Evolutionary conservation across 345 rosid species (phyloP).

Genomic region (Salix purpurea): DNA sequence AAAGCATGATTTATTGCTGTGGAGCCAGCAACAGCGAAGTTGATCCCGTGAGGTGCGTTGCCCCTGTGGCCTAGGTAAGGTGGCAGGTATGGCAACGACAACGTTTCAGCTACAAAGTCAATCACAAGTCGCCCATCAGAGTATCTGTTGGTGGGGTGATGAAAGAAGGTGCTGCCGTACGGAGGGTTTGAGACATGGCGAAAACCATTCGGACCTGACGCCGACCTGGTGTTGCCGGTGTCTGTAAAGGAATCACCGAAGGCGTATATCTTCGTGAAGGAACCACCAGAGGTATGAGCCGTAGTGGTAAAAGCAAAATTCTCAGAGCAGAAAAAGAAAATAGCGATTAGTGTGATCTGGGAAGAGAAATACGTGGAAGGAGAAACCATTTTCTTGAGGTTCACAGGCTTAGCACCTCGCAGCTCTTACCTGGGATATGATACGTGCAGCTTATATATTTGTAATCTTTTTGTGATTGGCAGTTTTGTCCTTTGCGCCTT

Average conservation of each 20-base stretch:
- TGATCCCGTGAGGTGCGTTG: slow-evolving; percentile 46
- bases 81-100: slow-evolving; percentile 69
- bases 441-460: not conserved
- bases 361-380: slow-evolving; percentile 14
- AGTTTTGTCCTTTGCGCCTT: not conserved
- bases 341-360: slow-evolving; percentile 1
- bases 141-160: slow-evolving; percentile 79
- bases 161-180: slow-evolving; percentile 76
- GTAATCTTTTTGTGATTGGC: not conserved
- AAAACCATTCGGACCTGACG: slow-evolving; percentile 64
- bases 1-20: slow-evolving; percentile 71
- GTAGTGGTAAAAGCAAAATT: slow-evolving; percentile 7
- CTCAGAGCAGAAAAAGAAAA: slow-evolving; percentile 18
- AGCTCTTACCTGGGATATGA: not conserved
- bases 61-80: slow-evolving; percentile 46
- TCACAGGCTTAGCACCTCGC: not conserved
- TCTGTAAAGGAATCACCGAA: slow-evolving; percentile 94
- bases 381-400: slow-evolving; percentile 12
- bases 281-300: slow-evolving; percentile 10
- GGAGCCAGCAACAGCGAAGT: slow-evolving; percentile 91
- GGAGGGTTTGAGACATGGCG: slow-evolving; percentile 76
- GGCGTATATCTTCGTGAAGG: slow-evolving; percentile 73
- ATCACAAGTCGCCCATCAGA: slow-evolving; percentile 85
- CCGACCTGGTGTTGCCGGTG: slow-evolving; percentile 79
- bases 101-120: slow-evolving; percentile 67